A percentile compares a stretch with the other conserved stretches of the same genome.
Conservation (phyloP, 306 rosid genomes). For the Quercus variabilis region DNA sequence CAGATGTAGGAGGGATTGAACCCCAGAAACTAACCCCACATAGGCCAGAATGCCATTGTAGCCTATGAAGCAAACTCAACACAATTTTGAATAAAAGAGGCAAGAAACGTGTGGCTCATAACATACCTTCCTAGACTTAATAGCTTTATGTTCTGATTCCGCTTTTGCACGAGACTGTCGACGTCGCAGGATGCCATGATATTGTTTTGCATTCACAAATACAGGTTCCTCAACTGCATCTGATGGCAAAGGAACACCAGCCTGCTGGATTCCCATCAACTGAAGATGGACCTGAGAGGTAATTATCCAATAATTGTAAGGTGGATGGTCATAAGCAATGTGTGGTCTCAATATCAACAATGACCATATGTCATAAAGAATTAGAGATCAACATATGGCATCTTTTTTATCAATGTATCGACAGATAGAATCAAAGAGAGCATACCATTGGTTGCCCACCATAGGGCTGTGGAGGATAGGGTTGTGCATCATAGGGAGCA, state of each 20-base stretch:
- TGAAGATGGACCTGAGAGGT: slow-evolving; percentile 77
- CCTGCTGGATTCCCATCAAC: slow-evolving; percentile 95
- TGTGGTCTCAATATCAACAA: background rate
- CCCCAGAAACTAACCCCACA: too few relatives aligned
- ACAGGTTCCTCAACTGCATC: slow-evolving; percentile 96
- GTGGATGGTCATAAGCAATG: background rate
- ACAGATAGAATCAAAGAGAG: slow-evolving; percentile 3
- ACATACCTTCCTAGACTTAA: slow-evolving; percentile 77
- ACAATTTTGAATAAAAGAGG: slow-evolving; percentile 11
- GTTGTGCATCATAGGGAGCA: slow-evolving; percentile 82
- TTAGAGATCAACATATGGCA: background rate
- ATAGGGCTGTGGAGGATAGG: slow-evolving; percentile 77
- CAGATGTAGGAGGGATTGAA: too few relatives aligned
- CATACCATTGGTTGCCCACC: slow-evolving; percentile 90
- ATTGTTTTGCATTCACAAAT: slow-evolving; percentile 91
- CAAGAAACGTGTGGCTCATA: slow-evolving; percentile 12
- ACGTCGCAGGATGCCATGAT: slow-evolving; percentile 91
- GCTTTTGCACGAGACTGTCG: slow-evolving; percentile 97
- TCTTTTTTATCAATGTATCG: background rate
- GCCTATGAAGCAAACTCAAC: slow-evolving; percentile 8
- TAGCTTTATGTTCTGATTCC: slow-evolving; percentile 80
- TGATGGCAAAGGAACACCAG: slow-evolving; percentile 87
- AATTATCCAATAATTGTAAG: slow-evolving; percentile 12
- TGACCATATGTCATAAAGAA: background rate
- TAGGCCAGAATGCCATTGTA: background rate